Conservation (phyloP, 2,329 filamentous ascomycete species). For the Cladosporium phlei region DNA sequence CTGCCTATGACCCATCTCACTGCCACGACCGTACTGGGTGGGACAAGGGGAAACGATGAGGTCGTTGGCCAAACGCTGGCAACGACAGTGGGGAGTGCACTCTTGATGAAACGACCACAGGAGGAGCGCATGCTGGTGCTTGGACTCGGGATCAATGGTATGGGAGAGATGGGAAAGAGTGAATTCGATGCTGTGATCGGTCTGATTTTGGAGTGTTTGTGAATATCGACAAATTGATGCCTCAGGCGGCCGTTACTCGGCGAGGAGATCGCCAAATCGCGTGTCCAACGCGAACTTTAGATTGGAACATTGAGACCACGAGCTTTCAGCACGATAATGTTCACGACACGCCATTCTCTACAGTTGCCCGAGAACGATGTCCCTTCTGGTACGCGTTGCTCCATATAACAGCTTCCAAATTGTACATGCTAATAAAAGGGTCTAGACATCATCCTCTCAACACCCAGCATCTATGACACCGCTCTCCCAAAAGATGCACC, state of each 20-base stretch:
- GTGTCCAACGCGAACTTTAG: constrained; percentile 1
- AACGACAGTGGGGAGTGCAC: constrained; percentile 77
- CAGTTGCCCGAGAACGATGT: background rate
- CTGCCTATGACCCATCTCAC: constrained; percentile 79
- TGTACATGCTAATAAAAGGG: background rate
- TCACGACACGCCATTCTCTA: constrained; percentile 2
- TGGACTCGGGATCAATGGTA: constrained; percentile 51
- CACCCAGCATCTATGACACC: constrained; percentile 1
- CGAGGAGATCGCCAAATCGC: background rate
- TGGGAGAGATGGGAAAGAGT: constrained; percentile 28
- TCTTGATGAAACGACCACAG: constrained; percentile 64
- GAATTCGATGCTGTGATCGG: constrained; percentile 38
- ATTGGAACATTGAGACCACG: background rate
- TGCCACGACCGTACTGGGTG: constrained; percentile 80
- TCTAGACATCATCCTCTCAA: constrained; percentile 8
- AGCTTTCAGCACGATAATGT: background rate
- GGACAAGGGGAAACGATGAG: constrained; percentile 72
- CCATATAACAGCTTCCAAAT: too few relatives aligned
- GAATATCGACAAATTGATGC: too few relatives aligned
- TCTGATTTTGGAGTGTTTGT: constrained; percentile 24
- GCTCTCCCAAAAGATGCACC: constrained; percentile 4
- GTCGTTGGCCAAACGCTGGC: constrained; percentile 77
- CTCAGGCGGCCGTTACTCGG: too few relatives aligned
- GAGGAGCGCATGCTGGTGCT: constrained; percentile 57
- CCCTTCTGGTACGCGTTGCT: background rate